Evolutionary conservation across 768 basidiomycete species (phyloP).

Genomic region (Myochromella boudieri): DNA sequence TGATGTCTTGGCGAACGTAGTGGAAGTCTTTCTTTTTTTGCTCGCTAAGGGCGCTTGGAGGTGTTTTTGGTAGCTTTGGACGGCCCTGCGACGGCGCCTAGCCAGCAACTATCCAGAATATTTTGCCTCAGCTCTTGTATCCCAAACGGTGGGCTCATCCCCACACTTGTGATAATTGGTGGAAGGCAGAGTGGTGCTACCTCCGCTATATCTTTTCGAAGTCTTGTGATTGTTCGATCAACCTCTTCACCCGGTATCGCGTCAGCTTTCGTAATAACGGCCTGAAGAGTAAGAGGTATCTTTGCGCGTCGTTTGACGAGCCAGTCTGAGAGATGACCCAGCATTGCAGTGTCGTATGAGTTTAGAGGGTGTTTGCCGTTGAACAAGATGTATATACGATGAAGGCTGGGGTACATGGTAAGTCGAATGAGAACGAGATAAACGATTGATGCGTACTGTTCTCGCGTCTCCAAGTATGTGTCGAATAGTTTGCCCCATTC

Average conservation of each 20-base stretch:
- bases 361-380: conserved; percentile 67
- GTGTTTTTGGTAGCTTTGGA: too few species aligned
- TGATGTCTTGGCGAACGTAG: too few species aligned
- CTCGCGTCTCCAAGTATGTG: conserved; percentile 57
- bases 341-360: conserved; percentile 59
- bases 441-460: conserved; percentile 50
- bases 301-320: conserved; percentile 37
- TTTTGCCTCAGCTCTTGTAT: conserved; percentile 56
- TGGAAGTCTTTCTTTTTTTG: too few species aligned
- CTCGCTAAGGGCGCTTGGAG: too few species aligned
- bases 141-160: conserved; percentile 52
- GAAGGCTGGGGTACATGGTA: conserved; percentile 59
- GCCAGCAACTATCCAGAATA: conserved; percentile 62
- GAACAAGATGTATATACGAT: conserved; percentile 69
- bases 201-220: conserved; percentile 53
- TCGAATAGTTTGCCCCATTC: conserved; percentile 78
- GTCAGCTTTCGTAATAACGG: conserved; percentile 74
- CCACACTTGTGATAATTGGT: conserved; percentile 57
- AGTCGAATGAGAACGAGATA: background rate
- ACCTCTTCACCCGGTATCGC: conserved; percentile 34
- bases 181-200: conserved; percentile 62
- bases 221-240: conserved; percentile 35
- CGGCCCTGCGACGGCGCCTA: too few species aligned
- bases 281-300: conserved; percentile 60
- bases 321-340: conserved; percentile 46